Evolutionary conservation across 1,284 basidiomycete species (phyloP).

Genomic region (Thelephora terrestris): DNA sequence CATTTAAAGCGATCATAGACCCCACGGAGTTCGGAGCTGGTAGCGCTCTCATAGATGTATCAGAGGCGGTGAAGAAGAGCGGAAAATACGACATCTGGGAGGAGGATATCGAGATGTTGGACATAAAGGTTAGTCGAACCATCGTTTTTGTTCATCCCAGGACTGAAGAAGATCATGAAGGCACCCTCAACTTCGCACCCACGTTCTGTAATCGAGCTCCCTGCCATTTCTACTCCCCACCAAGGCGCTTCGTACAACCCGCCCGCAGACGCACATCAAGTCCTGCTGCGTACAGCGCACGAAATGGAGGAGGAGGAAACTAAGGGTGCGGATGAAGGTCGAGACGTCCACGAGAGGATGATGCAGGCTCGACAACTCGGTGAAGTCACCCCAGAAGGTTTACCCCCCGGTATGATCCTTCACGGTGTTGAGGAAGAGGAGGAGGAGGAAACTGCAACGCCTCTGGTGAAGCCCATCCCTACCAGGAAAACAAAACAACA

Average conservation of each 20-base stretch:
- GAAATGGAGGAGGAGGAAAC: conserved; percentile 56
- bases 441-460: conserved; percentile 21
- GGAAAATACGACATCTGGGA: conserved; percentile 71
- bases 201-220: conserved; percentile 43
- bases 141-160: conserved; percentile 2
- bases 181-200: conserved; percentile 39
- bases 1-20: conserved; percentile 61
- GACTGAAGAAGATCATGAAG: conserved; percentile 21
- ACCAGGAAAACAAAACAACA: conserved; percentile 70
- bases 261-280: conserved; percentile 63
- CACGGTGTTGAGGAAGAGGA: conserved; percentile 34
- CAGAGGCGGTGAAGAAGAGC: conserved; percentile 59
- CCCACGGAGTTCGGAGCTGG: conserved; percentile 52
- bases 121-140: conserved; percentile 38
- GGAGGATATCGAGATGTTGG: conserved; percentile 22
- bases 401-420: conserved; percentile 51
- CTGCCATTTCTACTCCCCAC: conserved; percentile 69
- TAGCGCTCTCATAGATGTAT: conserved; percentile 49
- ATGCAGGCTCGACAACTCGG: conserved; percentile 32
- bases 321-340: conserved; percentile 44
- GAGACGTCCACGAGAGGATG: conserved; percentile 46
- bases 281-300: conserved; percentile 64
- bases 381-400: conserved; percentile 17
- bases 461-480: conserved; percentile 35
- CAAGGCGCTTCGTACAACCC: conserved; percentile 95